Conservation (phyloP, 768 basidiomycete genomes). For the Pseudohyphozyma bogoriensis region DNA sequence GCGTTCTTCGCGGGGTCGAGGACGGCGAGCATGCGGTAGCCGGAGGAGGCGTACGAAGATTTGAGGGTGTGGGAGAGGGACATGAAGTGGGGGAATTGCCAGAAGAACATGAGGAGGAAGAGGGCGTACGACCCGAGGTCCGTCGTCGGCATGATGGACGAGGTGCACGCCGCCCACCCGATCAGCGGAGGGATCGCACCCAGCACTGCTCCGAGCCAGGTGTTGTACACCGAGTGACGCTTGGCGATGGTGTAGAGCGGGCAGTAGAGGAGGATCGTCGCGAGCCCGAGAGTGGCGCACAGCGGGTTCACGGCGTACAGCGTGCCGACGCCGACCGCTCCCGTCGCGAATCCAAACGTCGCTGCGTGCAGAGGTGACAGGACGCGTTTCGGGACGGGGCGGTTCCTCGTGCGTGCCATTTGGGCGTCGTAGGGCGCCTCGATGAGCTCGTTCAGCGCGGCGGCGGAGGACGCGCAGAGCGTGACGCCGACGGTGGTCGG, state of each 20-base stretch:
- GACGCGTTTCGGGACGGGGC: conserved; percentile 77
- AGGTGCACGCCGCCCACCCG: conserved; percentile 96
- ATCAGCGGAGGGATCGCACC: conserved; percentile 89
- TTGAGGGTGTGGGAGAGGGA: conserved; percentile 77
- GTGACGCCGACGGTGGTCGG: conserved; percentile 81
- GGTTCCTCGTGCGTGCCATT: conserved; percentile 77
- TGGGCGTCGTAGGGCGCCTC: conserved; percentile 95
- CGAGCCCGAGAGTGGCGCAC: conserved; percentile 69
- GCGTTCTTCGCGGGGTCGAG: conserved; percentile 68
- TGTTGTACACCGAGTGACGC: conserved; percentile 67
- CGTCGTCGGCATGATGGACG: conserved; percentile 69
- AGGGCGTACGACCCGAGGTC: conserved; percentile 53
- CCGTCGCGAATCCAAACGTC: conserved; percentile 64
- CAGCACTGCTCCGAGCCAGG: conserved; percentile 89
- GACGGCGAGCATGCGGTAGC: conserved; percentile 85
- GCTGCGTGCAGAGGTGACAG: conserved; percentile 76
- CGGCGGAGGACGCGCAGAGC: conserved; percentile 84
- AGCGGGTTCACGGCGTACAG: conserved; percentile 74
- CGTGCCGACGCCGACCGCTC: conserved; percentile 63
- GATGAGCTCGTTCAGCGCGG: conserved; percentile 86
- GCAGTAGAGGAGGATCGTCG: conserved; percentile 81
- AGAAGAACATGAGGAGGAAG: conserved; percentile 77
- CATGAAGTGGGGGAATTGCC: conserved; percentile 99
- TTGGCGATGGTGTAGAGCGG: conserved; percentile 89
- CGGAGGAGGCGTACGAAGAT: conserved; percentile 79